Evolutionary conservation across 768 basidiomycete species (phyloP).

Genomic region (Tricholoma flavovirens): DNA sequence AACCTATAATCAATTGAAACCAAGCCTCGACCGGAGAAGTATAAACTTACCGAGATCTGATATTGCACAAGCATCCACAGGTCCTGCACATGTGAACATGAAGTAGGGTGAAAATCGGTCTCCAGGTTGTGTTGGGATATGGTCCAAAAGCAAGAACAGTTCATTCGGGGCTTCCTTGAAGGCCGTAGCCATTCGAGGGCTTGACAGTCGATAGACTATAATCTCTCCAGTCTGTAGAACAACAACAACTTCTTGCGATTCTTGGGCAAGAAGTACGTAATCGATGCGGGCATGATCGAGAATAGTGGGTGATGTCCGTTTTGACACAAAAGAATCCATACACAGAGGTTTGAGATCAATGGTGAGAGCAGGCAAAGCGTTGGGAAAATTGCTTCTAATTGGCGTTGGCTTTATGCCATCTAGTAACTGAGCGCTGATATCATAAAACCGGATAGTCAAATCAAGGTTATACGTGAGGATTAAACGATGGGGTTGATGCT

Average conservation of each 20-base stretch:
- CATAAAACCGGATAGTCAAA: conserved; percentile 64
- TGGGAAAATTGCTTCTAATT: conserved; percentile 58
- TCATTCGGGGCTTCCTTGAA: conserved; percentile 29
- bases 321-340: conserved; percentile 33
- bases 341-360: conserved; percentile 53
- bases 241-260: conserved; percentile 55
- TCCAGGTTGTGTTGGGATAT: conserved; percentile 34
- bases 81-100: conserved; percentile 46
- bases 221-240: conserved; percentile 52
- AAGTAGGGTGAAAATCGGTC: conserved; percentile 57
- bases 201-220: conserved; percentile 40
- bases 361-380: conserved; percentile 52
- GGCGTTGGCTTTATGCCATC: conserved; percentile 40
- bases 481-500: conserved; percentile 62
- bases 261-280: conserved; percentile 43
- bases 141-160: conserved; percentile 49
- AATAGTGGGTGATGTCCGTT: conserved; percentile 20
- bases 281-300: conserved; percentile 31
- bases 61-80: conserved; percentile 50
- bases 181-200: conserved; percentile 11
- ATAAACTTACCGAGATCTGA: conserved; percentile 63
- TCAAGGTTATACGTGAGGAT: conserved; percentile 61
- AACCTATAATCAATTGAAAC: conserved; percentile 42
- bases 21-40: not conserved
- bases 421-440: conserved; percentile 66